phyloP scores from a whole-genome alignment of 176 grass and related monocot species.

The Alloteropsis semialata region DNA sequence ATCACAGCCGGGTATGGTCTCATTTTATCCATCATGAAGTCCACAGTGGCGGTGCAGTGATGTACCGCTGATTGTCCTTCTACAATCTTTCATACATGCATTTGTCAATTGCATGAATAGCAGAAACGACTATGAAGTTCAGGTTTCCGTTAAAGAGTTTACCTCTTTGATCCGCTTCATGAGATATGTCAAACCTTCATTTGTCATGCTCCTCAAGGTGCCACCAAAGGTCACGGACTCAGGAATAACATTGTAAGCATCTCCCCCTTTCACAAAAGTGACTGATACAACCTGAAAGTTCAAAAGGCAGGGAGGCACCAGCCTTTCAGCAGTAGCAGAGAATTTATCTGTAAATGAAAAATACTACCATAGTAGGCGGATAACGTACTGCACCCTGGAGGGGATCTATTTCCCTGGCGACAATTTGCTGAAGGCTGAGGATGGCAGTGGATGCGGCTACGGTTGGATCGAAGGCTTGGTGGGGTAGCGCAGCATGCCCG shows the following conservation, averaged over 20 bases:
- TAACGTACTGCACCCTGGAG: constrained; percentile 29
- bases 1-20: constrained; percentile 44
- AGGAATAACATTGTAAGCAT: constrained; percentile 65
- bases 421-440: constrained; percentile 46
- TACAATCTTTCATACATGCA: constrained; percentile 42
- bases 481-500: constrained; percentile 49
- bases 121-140: neutral
- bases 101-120: neutral
- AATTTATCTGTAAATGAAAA: neutral
- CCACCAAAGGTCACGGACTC: constrained; percentile 53
- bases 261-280: constrained; percentile 56
- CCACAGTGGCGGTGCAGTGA: constrained; percentile 41
- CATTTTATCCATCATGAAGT: constrained; percentile 53
- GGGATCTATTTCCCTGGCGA: constrained; percentile 45
- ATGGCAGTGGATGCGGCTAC: constrained; percentile 37
- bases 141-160: neutral
- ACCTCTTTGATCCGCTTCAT: constrained; percentile 60
- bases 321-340: neutral
- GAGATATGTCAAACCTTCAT: constrained; percentile 52
- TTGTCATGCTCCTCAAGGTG: constrained; percentile 61
- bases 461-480: constrained; percentile 43
- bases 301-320: neutral
- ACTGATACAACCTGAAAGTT: constrained; percentile 56
- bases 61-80: constrained; percentile 49
- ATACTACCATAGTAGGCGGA: neutral